These are phyloP conservation scores for Suhomyces panamericanus DNA, from an alignment of 1,139 yeast species.

Conservation along the genomic window DNA sequence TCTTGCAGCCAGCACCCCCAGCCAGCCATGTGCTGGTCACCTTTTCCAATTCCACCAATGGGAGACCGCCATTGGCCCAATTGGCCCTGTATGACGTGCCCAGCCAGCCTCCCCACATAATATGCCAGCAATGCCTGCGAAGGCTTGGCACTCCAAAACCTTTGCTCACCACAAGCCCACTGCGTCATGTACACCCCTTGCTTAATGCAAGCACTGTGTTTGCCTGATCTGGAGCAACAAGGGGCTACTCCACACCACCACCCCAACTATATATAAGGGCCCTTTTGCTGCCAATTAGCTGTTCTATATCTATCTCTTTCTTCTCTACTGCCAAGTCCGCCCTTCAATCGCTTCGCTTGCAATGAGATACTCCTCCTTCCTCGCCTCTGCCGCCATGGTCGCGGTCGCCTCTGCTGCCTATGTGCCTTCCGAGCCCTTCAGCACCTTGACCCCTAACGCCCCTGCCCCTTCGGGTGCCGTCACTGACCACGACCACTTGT, in stretches of 20 bases:
- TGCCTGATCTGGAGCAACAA: conserved; percentile 5
- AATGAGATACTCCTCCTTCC: conserved; percentile 33
- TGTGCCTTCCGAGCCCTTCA: conserved; percentile 42
- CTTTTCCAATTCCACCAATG: background rate
- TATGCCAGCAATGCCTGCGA: background rate
- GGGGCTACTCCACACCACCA: conserved; percentile 1
- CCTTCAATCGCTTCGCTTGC: background rate
- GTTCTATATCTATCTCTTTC: background rate
- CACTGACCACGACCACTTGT: conserved; percentile 59
- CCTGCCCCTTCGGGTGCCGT: conserved; percentile 56
- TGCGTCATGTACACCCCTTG: background rate
- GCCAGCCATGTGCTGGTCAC: conserved; percentile 1
- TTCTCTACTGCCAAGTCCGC: background rate
- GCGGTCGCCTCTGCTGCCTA: conserved; percentile 59
- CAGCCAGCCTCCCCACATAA: background rate
- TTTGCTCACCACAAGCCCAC: background rate
- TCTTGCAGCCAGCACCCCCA: conserved; percentile 3
- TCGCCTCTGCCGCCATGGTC: conserved; percentile 38
- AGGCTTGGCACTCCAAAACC: conserved; percentile 1
- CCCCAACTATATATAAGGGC: background rate
- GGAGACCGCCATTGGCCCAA: background rate
- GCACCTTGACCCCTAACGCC: conserved; percentile 31
- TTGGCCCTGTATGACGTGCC: background rate
- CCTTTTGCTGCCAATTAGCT: background rate
- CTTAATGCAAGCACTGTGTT: conserved; percentile 7